Percentiles rank a stretch among this genome's conserved stretches.
phyloP scores from a whole-genome alignment of 257 asterid genomes.

The Orobanche coerulescens region DNA sequence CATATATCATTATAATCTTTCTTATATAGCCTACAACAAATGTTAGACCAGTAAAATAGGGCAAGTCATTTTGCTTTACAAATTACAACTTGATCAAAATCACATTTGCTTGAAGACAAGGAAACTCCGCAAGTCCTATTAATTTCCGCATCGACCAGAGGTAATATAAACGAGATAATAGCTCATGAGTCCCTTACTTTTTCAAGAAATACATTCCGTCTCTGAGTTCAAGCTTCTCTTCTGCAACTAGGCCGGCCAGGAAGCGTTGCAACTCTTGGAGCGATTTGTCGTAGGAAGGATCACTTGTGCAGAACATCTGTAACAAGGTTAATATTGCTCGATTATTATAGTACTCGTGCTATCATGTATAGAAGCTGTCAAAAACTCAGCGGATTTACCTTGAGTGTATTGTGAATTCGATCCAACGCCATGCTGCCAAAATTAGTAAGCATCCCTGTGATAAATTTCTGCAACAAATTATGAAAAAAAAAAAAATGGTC shows the following conservation, averaged over 20 bases:
- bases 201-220: conserved; percentile 67
- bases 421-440: conserved; percentile 97
- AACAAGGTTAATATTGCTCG: not conserved
- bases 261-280: conserved; percentile 92
- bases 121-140: conserved; percentile 4
- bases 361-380: not conserved
- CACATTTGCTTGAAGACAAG: not conserved
- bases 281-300: conserved; percentile 90
- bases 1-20: too few species aligned
- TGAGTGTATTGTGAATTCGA: conserved; percentile 90
- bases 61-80: too few species aligned
- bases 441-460: conserved; percentile 92
- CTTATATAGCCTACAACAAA: not conserved
- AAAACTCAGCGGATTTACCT: conserved; percentile 41
- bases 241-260: conserved; percentile 78
- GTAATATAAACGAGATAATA: not conserved
- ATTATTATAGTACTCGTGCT: not conserved
- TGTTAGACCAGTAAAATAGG: not conserved
- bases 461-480: conserved; percentile 61
- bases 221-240: conserved; percentile 77
- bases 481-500: not conserved
- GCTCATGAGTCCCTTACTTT: conserved; percentile 32
- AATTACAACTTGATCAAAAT: not conserved
- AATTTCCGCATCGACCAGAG: not conserved
- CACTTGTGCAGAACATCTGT: conserved; percentile 94